phyloP scores from a whole-genome alignment of 1,139 yeast species.

The Yamadazyma mexicana region DNA sequence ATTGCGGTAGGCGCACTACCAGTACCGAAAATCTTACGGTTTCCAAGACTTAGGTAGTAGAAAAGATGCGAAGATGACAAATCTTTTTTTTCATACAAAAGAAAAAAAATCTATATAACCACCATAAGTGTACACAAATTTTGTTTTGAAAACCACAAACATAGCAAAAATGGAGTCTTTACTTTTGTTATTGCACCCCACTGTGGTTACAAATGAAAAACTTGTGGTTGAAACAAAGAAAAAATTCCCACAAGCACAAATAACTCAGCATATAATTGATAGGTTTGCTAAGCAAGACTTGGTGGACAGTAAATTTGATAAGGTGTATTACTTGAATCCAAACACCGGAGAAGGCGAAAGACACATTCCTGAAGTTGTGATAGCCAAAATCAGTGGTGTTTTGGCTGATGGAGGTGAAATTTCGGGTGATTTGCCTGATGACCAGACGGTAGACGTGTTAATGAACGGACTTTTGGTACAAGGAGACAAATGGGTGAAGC shows the following conservation, averaged over 20 bases:
- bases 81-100: background rate
- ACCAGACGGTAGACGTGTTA: conserved; percentile 57
- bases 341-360: conserved; percentile 37
- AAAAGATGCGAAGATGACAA: conserved; percentile 4
- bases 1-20: no score
- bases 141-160: background rate
- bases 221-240: conserved; percentile 12
- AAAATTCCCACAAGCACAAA: conserved; percentile 10
- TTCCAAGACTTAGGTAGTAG: background rate
- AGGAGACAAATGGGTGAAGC: conserved; percentile 44
- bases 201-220: conserved; percentile 55
- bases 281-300: conserved; percentile 62
- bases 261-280: conserved; percentile 68
- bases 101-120: background rate
- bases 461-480: conserved; percentile 62
- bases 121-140: no score
- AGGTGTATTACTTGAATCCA: conserved; percentile 62
- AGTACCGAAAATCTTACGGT: no score
- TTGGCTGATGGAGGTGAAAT: conserved; percentile 44
- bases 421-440: conserved; percentile 52
- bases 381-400: conserved; percentile 17
- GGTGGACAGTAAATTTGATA: conserved; percentile 47
- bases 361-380: conserved; percentile 43
- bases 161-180: conserved; percentile 16
- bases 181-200: conserved; percentile 68